Evolutionary conservation across 345 rosid genomes (phyloP).

Genomic region (Linum lewisii): DNA sequence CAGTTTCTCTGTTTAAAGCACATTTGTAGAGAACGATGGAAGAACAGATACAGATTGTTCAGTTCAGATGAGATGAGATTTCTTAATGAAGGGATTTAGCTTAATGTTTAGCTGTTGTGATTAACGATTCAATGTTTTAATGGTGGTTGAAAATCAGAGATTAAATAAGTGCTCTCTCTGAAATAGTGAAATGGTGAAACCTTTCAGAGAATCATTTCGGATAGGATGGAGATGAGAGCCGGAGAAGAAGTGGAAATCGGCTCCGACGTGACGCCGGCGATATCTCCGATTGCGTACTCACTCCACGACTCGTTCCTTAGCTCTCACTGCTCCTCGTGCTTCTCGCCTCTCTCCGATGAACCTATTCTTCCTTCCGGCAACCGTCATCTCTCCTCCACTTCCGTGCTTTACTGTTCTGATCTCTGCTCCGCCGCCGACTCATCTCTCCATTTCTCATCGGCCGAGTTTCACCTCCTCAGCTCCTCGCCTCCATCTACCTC

Average conservation of each 20-base stretch:
- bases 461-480: slow-evolving; percentile 15
- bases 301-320: slow-evolving; percentile 44
- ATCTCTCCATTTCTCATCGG: slow-evolving; percentile 14
- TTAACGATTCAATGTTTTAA: background rate
- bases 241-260: slow-evolving; percentile 32
- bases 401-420: slow-evolving; percentile 30
- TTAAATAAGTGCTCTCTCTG: slow-evolving; percentile 3
- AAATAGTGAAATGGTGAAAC: slow-evolving; percentile 12
- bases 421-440: slow-evolving; percentile 29
- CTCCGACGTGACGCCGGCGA: slow-evolving; percentile 40
- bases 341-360: slow-evolving; percentile 25
- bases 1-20: background rate
- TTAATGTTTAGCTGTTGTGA: background rate
- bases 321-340: slow-evolving; percentile 47
- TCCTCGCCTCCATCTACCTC: slow-evolving; percentile 16
- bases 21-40: too few relatives aligned
- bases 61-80: too few relatives aligned
- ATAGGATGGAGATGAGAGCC: slow-evolving; percentile 40
- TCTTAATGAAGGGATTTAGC: background rate
- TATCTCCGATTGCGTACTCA: slow-evolving; percentile 42
- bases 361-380: background rate
- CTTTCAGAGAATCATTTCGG: too few relatives aligned
- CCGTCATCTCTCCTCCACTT: background rate
- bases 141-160: too few relatives aligned
- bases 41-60: too few relatives aligned